Evolutionary conservation across 1,139 yeast species (phyloP).

Genomic region (Diutina neorugosa): DNA sequence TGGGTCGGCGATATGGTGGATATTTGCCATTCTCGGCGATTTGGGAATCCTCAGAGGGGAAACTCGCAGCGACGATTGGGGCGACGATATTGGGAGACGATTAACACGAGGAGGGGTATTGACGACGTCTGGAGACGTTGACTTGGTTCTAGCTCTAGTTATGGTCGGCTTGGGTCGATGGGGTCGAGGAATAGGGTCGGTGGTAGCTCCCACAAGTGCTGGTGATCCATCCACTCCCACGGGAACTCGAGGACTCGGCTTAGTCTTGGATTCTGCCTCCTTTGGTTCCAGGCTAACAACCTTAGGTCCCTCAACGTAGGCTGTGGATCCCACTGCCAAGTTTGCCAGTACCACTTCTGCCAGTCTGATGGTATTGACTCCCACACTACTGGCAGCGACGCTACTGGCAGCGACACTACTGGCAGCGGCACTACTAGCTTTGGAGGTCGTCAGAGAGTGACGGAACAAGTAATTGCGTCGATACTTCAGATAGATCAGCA

Average conservation of each 20-base stretch:
- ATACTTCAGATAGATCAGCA: background rate
- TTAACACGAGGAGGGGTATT: no score
- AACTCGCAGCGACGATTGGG: background rate
- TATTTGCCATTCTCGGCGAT: background rate
- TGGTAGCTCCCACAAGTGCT: background rate
- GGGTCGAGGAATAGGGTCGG: no score
- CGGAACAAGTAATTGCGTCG: conserved; percentile 3
- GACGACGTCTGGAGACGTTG: no score
- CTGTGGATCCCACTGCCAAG: background rate
- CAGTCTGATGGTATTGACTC: no score
- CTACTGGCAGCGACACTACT: no score
- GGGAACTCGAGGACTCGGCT: background rate
- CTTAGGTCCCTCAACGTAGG: background rate
- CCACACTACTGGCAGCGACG: no score
- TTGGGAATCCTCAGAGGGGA: background rate
- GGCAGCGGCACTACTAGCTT: background rate
- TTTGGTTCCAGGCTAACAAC: background rate
- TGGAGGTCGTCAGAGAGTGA: background rate
- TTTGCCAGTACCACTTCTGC: background rate
- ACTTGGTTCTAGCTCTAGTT: no score
- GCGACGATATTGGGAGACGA: background rate
- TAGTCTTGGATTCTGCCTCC: background rate
- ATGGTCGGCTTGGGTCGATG: no score
- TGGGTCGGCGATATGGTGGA: background rate
- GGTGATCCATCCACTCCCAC: background rate